These are phyloP conservation scores for Malassezia brasiliensis DNA, from an alignment of 1,284 basidiomycete species.

Conservation along the genomic window DNA sequence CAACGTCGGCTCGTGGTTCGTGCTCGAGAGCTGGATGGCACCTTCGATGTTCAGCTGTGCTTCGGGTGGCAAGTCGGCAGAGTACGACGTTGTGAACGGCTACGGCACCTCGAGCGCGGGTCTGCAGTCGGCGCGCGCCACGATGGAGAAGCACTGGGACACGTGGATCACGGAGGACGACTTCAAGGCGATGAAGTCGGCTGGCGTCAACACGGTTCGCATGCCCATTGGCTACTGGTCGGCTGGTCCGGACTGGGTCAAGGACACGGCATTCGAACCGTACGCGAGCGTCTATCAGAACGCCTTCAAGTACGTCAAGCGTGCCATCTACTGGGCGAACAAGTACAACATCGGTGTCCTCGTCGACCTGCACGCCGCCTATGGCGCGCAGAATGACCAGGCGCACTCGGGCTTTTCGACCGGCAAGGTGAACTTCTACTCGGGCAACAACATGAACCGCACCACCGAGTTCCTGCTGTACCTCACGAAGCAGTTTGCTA, in stretches of 20 bases:
- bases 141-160: conserved; percentile 66
- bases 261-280: conserved; percentile 56
- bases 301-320: conserved; percentile 56
- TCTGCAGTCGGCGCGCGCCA: conserved; percentile 50
- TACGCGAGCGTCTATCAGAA: conserved; percentile 59
- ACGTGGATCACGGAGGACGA: conserved; percentile 60
- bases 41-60: conserved; percentile 62
- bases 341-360: conserved; percentile 61
- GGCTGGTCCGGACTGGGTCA: conserved; percentile 47
- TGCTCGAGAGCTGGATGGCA: conserved; percentile 69
- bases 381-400: conserved; percentile 59
- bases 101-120: conserved; percentile 55
- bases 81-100: conserved; percentile 50
- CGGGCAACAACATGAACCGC: conserved; percentile 53
- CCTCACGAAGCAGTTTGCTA: conserved; percentile 56
- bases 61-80: conserved; percentile 53
- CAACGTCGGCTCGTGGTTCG: conserved; percentile 52
- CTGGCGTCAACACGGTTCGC: conserved; percentile 49
- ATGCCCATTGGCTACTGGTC: conserved; percentile 48
- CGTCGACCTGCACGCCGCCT: conserved; percentile 65
- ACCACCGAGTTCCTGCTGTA: conserved; percentile 58
- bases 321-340: conserved; percentile 62
- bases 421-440: conserved; percentile 55
- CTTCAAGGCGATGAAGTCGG: conserved; percentile 45
- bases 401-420: conserved; percentile 62